Evolutionary conservation across 768 basidiomycete species (phyloP), one percentile per base, ranked within the genome.

Genomic region (Calvatia gigantea): DNA sequence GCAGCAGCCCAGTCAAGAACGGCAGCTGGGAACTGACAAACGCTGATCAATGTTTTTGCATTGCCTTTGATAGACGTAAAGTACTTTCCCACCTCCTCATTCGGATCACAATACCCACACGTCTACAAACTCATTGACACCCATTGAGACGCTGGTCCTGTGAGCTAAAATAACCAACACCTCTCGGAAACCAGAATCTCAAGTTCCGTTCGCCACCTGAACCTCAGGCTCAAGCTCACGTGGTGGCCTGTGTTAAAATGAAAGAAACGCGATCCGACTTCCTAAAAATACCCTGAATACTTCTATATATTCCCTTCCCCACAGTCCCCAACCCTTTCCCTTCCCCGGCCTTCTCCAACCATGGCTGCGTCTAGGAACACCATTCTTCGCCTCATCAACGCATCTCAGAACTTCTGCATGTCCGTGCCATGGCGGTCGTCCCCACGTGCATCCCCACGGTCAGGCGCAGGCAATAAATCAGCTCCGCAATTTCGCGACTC

Each of bases 401-500:
- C 87, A 6, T 81, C 86, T 2, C 87, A 90, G 67, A 84, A 89
- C 60, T n/a, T 78, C 84, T 5, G 68, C 76, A 3, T 94, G 91
- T 63, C 91, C 91, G 4, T 94, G 91, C 64, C 91, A 94, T 73
- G 81, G 86, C 37, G 81, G 81, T 61, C 74, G 79, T 17, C 63
- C 80, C 39, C 65, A 75, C 25, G 69, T 72, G 6, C 70, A 73
- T 29, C 75, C 72, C 14, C 76, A 75, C 54, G 67, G 64, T n/a
- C 73, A 76, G 48, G 62, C 76, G 0, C 74, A 76, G 42, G 78
- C 82, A 28, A 64, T 86, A 49, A 81, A 73, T 57, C 86, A 89
- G 66, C 69, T 91, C 59, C 75, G 92, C 60, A 84, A 73, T 66
- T 82, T 89, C 55, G 92, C 92, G 11, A 88, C 88, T 0, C 93